Evolutionary conservation across 768 basidiomycete species (phyloP), one percentile per base, ranked within the genome.

Genomic region (Amanita jacksonii): DNA sequence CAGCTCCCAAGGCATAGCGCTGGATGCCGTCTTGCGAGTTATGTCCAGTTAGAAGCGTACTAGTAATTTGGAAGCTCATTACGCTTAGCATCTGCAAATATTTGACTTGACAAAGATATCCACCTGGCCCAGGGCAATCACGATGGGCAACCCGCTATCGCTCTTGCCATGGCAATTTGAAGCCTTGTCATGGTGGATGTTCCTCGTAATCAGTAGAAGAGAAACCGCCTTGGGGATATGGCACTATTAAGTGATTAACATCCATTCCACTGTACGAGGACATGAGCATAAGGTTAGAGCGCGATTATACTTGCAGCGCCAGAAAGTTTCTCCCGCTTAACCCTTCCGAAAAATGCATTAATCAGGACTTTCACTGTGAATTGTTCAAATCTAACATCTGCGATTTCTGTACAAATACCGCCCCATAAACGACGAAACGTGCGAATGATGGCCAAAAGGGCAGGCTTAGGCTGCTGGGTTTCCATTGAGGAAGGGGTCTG

Each of bases 1-100:
- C 79, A 46, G 74, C 79, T 31, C 89, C 84, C n/a, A 96, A 77
- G 38, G 93, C 87, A 57, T 94, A 96, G 7, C 92, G 73, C 54
- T 92, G 86, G 19, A 87, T 49, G 52, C 84, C 70, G 49, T 79
- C 73, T 59, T 88, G 79, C 65, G 80, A 88, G 52, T 89, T 91
- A 54, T 82, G 78, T 41, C 92, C 92, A 15, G 85, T 83, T n/a
- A 94, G 71, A 27, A 96, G 65, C 13, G 90, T n/a, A n/a, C n/a
- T n/a, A n/a, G n/a, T 93, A 56, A 94, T 85, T 64, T 96, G 92
- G 77, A 93, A 96, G 56, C 90, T 93, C 23, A 87, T 90, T 3
- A 88, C 89, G 45, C 83, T 80, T 50, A 91, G 63, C 84, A 91
- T 89, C 76, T 84, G 52, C 6, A 38, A 44, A 10, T 24, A 27